Percentiles rank a stretch among this genome's conserved stretches.
These are phyloP conservation scores for Solanum bukasovii DNA, from an alignment of 257 asterid genomes.

Conservation along the genomic window DNA sequence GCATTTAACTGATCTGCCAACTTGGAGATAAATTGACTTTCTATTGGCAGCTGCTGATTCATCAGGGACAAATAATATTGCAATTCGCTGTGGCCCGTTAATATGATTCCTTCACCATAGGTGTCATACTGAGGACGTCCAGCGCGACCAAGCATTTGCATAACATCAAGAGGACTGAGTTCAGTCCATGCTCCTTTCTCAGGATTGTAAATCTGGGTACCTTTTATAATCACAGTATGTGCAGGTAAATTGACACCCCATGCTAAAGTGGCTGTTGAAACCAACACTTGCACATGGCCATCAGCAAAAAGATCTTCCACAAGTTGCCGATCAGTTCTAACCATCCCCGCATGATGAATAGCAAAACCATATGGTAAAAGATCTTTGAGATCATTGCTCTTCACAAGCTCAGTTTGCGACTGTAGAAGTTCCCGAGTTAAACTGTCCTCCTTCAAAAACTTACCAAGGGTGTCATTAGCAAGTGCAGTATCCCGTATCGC, in stretches of 20 bases:
- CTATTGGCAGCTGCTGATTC: slow-evolving; percentile 41
- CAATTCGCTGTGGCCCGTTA: slow-evolving; percentile 27
- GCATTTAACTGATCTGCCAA: slow-evolving; percentile 42
- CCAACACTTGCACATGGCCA: slow-evolving; percentile 31
- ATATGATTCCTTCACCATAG: slow-evolving; percentile 30
- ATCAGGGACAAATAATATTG: slow-evolving; percentile 31
- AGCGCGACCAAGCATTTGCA: slow-evolving; percentile 48
- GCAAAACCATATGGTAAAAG: slow-evolving; percentile 37
- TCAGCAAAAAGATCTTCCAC: slow-evolving; percentile 30
- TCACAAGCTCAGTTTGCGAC: slow-evolving; percentile 31
- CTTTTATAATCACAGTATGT: slow-evolving; percentile 36
- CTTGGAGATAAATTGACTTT: slow-evolving; percentile 32
- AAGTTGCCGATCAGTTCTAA: slow-evolving; percentile 28
- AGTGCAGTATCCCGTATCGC: slow-evolving; percentile 35
- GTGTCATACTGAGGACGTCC: slow-evolving; percentile 41
- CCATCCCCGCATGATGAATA: slow-evolving; percentile 38
- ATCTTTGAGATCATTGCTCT: slow-evolving; percentile 37
- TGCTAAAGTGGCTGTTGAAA: slow-evolving; percentile 37
- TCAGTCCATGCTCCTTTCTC: slow-evolving; percentile 42
- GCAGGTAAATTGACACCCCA: slow-evolving; percentile 47
- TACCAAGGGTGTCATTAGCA: slow-evolving; percentile 31
- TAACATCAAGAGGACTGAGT: slow-evolving; percentile 33
- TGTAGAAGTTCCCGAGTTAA: slow-evolving; percentile 29
- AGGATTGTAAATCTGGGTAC: slow-evolving; percentile 35
- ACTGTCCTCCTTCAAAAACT: slow-evolving; percentile 32